Conservation (phyloP, 371 early-diverging fungal genomes). For the Syncephalastrum sp. region DNA sequence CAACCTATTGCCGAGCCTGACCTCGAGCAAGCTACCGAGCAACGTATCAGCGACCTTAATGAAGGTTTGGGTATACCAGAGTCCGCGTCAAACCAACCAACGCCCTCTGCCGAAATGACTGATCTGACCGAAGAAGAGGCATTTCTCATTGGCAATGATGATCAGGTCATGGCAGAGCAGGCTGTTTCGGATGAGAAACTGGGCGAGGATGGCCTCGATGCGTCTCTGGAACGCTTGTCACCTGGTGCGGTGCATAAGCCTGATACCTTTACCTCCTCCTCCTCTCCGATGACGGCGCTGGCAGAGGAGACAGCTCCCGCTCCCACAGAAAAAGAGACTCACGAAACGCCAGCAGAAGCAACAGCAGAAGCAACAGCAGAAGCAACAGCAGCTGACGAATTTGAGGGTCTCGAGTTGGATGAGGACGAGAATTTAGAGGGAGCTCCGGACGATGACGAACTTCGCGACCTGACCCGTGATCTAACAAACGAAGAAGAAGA, state of each 20-base stretch:
- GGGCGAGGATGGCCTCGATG: background rate
- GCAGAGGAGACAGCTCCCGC: too few species aligned
- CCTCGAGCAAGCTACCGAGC: background rate
- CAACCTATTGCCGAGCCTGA: too few species aligned
- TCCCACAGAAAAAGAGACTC: background rate
- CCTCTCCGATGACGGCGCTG: too few species aligned
- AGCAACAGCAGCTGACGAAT: background rate
- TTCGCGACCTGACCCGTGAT: too few species aligned
- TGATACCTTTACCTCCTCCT: background rate
- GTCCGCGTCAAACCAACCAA: background rate
- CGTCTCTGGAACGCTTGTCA: background rate
- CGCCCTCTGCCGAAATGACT: conserved; percentile 1
- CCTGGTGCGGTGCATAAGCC: background rate
- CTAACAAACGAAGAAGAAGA: too few species aligned
- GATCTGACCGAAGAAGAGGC: conserved; percentile 1
- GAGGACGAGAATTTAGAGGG: background rate
- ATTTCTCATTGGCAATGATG: background rate
- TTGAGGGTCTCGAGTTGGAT: conserved; percentile 1
- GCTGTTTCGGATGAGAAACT: background rate
- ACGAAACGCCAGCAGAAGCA: background rate
- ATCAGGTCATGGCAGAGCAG: background rate
- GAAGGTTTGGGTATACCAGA: conserved; percentile 1
- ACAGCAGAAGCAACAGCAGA: background rate
- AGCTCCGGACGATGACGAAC: background rate
- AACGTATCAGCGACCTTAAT: background rate